Evolutionary conservation across 1,284 basidiomycete genomes (phyloP).

Genomic region (Ustilago bromivora): DNA sequence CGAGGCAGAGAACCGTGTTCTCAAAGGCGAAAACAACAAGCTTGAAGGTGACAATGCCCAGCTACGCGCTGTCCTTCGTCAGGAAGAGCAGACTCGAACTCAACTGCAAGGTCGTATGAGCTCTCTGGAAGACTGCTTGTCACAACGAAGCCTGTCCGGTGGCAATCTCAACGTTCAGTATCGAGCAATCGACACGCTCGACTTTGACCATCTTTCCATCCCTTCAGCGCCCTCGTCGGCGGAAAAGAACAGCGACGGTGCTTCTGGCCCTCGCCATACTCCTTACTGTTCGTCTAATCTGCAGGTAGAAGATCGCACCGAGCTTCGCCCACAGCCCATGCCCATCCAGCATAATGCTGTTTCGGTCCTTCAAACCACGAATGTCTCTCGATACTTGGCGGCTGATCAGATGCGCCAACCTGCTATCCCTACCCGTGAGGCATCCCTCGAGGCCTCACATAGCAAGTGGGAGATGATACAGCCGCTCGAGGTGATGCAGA

Average conservation of each 20-base stretch:
- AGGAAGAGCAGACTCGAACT: conserved; percentile 32
- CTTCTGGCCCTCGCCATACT: conserved; percentile 12
- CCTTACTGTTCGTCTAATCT: conserved; percentile 56
- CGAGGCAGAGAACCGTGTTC: conserved; percentile 52
- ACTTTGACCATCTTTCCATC: conserved; percentile 41
- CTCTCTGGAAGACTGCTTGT: conserved; percentile 42
- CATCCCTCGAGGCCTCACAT: conserved; percentile 15
- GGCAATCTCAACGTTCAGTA: conserved; percentile 31
- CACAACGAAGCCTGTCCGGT: conserved; percentile 27
- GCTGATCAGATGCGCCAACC: conserved; percentile 8
- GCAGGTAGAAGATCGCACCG: conserved; percentile 46
- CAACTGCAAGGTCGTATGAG: conserved; percentile 42
- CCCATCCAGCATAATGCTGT: conserved; percentile 11
- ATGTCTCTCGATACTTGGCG: conserved; percentile 1
- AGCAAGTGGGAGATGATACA: conserved; percentile 28
- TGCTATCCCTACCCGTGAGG: conserved; percentile 4
- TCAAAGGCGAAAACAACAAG: conserved; percentile 48
- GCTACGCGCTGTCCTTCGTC: conserved; percentile 33
- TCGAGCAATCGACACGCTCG: conserved; percentile 33
- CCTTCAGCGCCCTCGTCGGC: conserved; percentile 49
- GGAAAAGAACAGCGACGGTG: conserved; percentile 20
- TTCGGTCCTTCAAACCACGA: conserved; percentile 8
- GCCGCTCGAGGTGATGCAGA: conserved; percentile 9
- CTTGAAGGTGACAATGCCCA: conserved; percentile 53
- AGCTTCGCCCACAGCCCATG: conserved; percentile 27